These are phyloP conservation scores for Iodosphaeria phyllophila DNA, from an alignment of 2,329 filamentous ascomycete genomes.

Conservation along the genomic window DNA sequence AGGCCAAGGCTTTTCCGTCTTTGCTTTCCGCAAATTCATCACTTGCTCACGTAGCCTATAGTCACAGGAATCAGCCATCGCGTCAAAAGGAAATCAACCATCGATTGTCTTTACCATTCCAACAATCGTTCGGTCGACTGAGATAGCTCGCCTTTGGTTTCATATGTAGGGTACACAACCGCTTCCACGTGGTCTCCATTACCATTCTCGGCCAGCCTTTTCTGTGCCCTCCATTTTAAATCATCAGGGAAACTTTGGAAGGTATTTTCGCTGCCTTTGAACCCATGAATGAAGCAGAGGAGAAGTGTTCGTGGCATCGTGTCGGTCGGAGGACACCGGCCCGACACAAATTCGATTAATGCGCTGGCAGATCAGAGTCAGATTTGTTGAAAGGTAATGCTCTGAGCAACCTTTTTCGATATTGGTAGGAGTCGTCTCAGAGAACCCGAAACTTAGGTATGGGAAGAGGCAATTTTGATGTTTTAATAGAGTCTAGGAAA, in stretches of 20 bases:
- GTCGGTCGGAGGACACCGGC: not conserved
- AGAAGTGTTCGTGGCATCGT: conserved; percentile 36
- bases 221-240: too few species aligned
- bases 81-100: conserved; percentile 7
- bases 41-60: conserved; percentile 60
- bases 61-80: not conserved
- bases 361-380: too few species aligned
- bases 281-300: conserved; percentile 59
- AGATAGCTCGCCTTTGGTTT: conserved; percentile 49
- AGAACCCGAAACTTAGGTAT: too few species aligned
- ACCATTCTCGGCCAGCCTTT: conserved; percentile 35
- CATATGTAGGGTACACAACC: conserved; percentile 52
- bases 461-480: too few species aligned
- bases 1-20: conserved; percentile 53
- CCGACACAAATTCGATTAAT: too few species aligned
- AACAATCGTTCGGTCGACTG: conserved; percentile 25
- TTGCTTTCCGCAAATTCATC: conserved; percentile 56
- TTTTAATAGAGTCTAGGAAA: too few species aligned
- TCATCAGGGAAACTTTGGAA: conserved; percentile 48
- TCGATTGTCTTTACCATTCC: too few species aligned
- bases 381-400: too few species aligned
- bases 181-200: conserved; percentile 38
- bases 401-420: too few species aligned
- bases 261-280: conserved; percentile 51
- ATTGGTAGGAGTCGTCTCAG: too few species aligned